A percentile compares a stretch with the other conserved stretches of the same genome.
Evolutionary conservation across 1,139 yeast genomes (phyloP).

Genomic region (Geotrichum carabidarum): DNA sequence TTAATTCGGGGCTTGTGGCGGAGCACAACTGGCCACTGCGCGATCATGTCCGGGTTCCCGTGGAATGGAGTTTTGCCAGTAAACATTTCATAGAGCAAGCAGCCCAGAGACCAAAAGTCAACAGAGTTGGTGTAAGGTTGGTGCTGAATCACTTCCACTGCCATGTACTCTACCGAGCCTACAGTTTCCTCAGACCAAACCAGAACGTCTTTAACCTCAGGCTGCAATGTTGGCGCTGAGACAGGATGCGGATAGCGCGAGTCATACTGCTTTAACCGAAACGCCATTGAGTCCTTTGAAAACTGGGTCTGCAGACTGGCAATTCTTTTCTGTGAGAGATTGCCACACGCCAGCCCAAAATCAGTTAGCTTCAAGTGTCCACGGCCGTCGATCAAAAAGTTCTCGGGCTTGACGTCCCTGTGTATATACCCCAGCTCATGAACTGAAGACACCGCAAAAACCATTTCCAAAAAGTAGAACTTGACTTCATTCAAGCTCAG

Average conservation of each 20-base stretch:
- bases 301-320: slow-evolving; percentile 14
- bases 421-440: slow-evolving; percentile 82
- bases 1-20: neutral
- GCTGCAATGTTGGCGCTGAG: slow-evolving; percentile 3
- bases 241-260: neutral
- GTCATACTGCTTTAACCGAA: neutral
- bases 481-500: slow-evolving; percentile 11
- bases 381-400: slow-evolving; percentile 70
- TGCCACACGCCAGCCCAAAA: slow-evolving; percentile 55
- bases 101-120: slow-evolving; percentile 21
- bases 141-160: slow-evolving; percentile 17
- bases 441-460: slow-evolving; percentile 71
- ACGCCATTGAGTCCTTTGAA: slow-evolving; percentile 2
- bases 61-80: slow-evolving; percentile 20
- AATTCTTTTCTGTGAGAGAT: slow-evolving; percentile 11
- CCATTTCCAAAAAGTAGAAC: slow-evolving; percentile 51
- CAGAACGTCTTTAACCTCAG: neutral
- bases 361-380: slow-evolving; percentile 91
- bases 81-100: slow-evolving; percentile 20
- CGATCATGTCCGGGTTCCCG: slow-evolving; percentile 16
- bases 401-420: slow-evolving; percentile 85
- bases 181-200: slow-evolving; percentile 21
- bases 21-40: slow-evolving; percentile 9
- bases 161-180: slow-evolving; percentile 21
- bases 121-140: slow-evolving; percentile 17